Evolutionary conservation across 75 land plant genomes (phyloP), one percentile per base, ranked within the genome.

Genomic region (Sequoiadendron giganteum): DNA sequence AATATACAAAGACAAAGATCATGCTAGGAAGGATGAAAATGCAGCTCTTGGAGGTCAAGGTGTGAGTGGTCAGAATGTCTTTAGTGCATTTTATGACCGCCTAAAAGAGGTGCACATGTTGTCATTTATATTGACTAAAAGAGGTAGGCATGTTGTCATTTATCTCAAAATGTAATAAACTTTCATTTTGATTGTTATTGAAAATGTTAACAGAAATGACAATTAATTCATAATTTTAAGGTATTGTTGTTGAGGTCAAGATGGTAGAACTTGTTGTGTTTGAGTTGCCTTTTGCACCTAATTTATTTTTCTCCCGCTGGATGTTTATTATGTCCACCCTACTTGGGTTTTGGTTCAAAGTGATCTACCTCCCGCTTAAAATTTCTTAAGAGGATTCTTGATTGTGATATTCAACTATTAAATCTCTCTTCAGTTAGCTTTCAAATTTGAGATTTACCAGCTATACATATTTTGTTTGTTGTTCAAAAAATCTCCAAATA

Each of bases 31-130:
- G 78, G 99, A 98, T 83, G 99, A 98, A 85, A 98, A 97, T 90
- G 99, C 97, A 1, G 96, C 97, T 32, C 95, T 98, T 55, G 99
- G 98, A 82, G 98, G 98, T 21, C 94, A 94, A 84, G 92, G 92
- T 10, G 90, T 91, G 18, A 89, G 90, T 13, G 95, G 94, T 15
- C 90, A 92, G 14, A 96, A 94, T 85, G 91, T 95, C 40, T 98
- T 95, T 68, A 93, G 96, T 87, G 94, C 94, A 1, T 98, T 98
- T 89, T 98, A 96, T 89, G 99, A 98, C 77, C 91, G 99, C 48
- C 91, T 98, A 83, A 98, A 97, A 89, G 99, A 98, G 95, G 99
- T 97, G 65, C 1, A 88, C 72, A 32, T 32, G n/a, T 3, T 40
- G 45, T 15, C 4, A 19, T 42, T 68, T 55, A 55, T 55, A 14